A percentile compares a stretch with the other conserved stretches of the same genome.
These are phyloP conservation scores for Metrosideros polymorpha DNA, from an alignment of 441 rosid species.

Conservation along the genomic window DNA sequence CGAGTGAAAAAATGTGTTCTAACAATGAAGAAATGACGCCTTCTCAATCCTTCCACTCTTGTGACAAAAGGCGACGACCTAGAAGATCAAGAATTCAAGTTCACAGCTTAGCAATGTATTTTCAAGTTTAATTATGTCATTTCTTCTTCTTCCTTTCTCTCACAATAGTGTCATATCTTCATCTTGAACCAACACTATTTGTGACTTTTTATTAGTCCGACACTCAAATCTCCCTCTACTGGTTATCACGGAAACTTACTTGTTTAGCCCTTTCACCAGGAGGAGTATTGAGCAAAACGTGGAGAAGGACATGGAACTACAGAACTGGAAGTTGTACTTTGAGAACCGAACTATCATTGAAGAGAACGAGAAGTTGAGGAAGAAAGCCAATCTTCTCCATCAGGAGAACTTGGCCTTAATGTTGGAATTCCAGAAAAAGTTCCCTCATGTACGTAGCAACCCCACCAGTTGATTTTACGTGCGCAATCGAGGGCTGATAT, in stretches of 20 bases:
- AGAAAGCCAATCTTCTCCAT: constrained; percentile 54
- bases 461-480: constrained; percentile 1
- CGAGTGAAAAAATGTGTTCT: constrained; percentile 21
- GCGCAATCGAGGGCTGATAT: neutral
- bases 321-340: constrained; percentile 56
- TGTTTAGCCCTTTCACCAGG: constrained; percentile 2
- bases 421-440: constrained; percentile 33
- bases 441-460: constrained; percentile 17
- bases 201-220: neutral
- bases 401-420: constrained; percentile 63
- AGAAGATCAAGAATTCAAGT: constrained; percentile 31
- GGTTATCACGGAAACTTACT: neutral
- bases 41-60: constrained; percentile 15
- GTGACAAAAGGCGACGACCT: constrained; percentile 21
- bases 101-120: constrained; percentile 38
- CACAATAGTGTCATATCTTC: neutral
- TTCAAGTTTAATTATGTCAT: neutral
- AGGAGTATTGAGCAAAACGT: constrained; percentile 1
- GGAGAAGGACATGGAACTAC: constrained; percentile 35
- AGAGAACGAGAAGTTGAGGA: constrained; percentile 70
- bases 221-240: neutral
- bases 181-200: neutral
- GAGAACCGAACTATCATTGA: constrained; percentile 55
- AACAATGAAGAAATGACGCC: constrained; percentile 20
- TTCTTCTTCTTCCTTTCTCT: neutral